Conservation (phyloP, 176 grass and related monocot species). For the Areca catechu region DNA sequence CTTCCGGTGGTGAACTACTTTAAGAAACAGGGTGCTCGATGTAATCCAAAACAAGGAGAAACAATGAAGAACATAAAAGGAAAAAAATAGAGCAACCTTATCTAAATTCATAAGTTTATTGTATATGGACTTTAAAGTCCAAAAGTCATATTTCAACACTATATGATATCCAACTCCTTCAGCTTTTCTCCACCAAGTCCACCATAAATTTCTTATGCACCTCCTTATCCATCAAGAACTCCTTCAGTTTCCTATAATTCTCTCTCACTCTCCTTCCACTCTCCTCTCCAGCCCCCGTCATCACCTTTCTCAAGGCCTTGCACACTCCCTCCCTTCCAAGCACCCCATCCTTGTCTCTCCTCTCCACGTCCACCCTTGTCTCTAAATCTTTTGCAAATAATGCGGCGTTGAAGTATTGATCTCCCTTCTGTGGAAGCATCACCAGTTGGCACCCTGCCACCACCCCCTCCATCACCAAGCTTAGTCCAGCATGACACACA, state of each 20-base stretch:
- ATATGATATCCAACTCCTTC: slow-evolving; percentile 7
- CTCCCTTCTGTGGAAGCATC: slow-evolving; percentile 35
- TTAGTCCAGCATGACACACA: slow-evolving; percentile 37
- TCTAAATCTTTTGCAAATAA: slow-evolving; percentile 24
- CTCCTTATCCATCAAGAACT: slow-evolving; percentile 28
- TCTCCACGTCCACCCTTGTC: slow-evolving; percentile 30
- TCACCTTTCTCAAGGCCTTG: slow-evolving; percentile 5
- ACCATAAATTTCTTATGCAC: slow-evolving; percentile 13
- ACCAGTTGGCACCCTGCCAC: slow-evolving; percentile 27
- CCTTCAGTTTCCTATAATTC: slow-evolving; percentile 23
- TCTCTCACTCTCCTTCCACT: not conserved
- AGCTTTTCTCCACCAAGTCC: slow-evolving; percentile 13
- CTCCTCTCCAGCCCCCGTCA: not conserved
- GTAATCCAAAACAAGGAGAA: too few relatives aligned
- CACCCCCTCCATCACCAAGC: slow-evolving; percentile 35
- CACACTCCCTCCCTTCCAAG: slow-evolving; percentile 16
- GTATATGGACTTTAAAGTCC: too few relatives aligned
- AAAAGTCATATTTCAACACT: too few relatives aligned
- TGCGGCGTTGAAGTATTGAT: slow-evolving; percentile 31
- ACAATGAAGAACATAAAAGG: too few relatives aligned
- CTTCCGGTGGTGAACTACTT: too few relatives aligned
- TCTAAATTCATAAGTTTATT: too few relatives aligned
- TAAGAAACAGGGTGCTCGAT: too few relatives aligned
- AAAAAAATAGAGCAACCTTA: too few relatives aligned
- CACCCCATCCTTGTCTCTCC: slow-evolving; percentile 14